Percentiles rank a stretch among this genome's conserved stretches.
phyloP scores from a whole-genome alignment of 768 basidiomycete genomes.

The Candolleomyces efflorescens region DNA sequence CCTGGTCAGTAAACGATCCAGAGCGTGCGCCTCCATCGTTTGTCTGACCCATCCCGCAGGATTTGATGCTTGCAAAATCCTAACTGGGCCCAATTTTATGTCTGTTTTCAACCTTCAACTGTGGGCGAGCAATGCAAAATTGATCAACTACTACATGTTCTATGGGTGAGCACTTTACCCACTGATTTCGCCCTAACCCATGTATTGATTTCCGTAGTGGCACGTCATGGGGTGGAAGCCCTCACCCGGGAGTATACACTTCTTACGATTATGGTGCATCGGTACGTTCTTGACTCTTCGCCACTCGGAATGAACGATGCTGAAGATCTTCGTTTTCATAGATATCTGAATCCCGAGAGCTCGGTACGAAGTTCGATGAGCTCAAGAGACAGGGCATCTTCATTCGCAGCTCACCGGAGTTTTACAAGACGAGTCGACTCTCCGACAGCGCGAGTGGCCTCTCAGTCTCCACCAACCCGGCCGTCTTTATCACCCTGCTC shows the following conservation, averaged over 20 bases:
- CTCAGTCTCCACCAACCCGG: conserved; percentile 33
- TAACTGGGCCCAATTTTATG: conserved; percentile 72
- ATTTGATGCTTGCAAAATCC: conserved; percentile 55
- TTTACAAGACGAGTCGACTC: conserved; percentile 76
- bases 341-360: conserved; percentile 62
- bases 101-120: conserved; percentile 76
- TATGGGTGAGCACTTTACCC: conserved; percentile 74
- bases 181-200: conserved; percentile 61
- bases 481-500: conserved; percentile 57
- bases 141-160: conserved; percentile 85
- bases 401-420: conserved; percentile 72
- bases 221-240: conserved; percentile 81
- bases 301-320: background rate
- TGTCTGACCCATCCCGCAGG: conserved; percentile 30
- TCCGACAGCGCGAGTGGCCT: conserved; percentile 55
- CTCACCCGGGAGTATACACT: conserved; percentile 72
- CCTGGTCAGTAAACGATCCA: conserved; percentile 40
- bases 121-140: conserved; percentile 78
- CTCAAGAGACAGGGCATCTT: conserved; percentile 77
- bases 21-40: background rate
- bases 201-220: conserved; percentile 42
- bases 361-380: conserved; percentile 70
- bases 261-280: conserved; percentile 83
- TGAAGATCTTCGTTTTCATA: conserved; percentile 12
- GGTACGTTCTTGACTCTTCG: conserved; percentile 20